Evolutionary conservation across 805 yeast species (phyloP), one percentile per base, ranked within the genome.

Genomic region (Starmerella vaccinii): DNA sequence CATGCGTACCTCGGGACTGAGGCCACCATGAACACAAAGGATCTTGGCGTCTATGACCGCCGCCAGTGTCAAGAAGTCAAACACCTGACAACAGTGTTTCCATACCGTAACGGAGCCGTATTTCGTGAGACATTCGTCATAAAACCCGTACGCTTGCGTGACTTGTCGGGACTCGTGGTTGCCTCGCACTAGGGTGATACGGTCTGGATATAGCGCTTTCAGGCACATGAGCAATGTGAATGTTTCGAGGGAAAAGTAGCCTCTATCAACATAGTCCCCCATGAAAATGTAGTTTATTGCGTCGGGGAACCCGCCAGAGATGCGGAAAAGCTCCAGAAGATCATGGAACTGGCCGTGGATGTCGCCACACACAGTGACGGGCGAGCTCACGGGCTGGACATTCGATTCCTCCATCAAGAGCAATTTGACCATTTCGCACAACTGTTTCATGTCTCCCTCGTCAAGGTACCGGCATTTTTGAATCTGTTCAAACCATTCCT

Each of bases 271-370:
- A 64, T 90, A 90, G 67, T 90, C 98, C 34, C 98, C 98, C 59
- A 90, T 68, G 60, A 90, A 90, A 42, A 90, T 77, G 68, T 84
- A 90, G 65, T 82, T 81, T 48, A 82, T 81, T 7, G 58, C 59
- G 51, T 81, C 81, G 0, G 97, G 97, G 57, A 89, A 77, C 18
- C 97, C 97, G 41, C 98, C 98, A 24, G 88, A 77, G 12, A 89
- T 82, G 58, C 95, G 74, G 68, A 92, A 92, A 23, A 90, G 73
- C 66, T 92, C 97, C 55, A 90, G 70, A 54, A 90, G 73, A 67
- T 90, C 98, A 65, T 90, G 97, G 66, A 90, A 90, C 67, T 90
- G 98, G 4, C 98, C 98, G 68, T 90, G 98, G 61, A 90, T 92
- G 68, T 90, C 98, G 63, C 95, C 61, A 54, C 62, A 90, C 16